Percentiles rank a stretch among this genome's conserved stretches.
These are phyloP conservation scores for Dryas alaskensis DNA, from an alignment of 306 rosid genomes.

Conservation along the genomic window DNA sequence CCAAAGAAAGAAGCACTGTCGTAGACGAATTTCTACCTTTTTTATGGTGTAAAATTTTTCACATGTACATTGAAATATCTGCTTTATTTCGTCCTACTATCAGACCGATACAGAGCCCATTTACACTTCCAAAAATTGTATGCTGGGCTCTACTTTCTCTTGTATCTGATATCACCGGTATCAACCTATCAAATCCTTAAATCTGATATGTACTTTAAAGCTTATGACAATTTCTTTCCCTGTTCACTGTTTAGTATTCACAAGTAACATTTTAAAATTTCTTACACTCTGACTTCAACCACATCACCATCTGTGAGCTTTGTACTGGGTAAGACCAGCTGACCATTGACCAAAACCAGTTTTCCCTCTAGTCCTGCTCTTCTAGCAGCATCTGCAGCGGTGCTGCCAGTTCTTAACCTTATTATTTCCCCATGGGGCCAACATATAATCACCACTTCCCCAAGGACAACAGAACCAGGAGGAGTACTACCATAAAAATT, in stretches of 20 bases:
- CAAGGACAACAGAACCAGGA: slow-evolving; percentile 42
- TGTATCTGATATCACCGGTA: too few relatives aligned
- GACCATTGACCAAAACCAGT: slow-evolving; percentile 81
- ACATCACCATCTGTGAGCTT: slow-evolving; percentile 90
- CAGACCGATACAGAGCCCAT: background rate
- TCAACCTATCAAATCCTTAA: too few relatives aligned
- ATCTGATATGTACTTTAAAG: too few relatives aligned
- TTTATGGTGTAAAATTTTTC: background rate
- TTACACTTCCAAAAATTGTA: too few relatives aligned
- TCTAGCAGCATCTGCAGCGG: slow-evolving; percentile 93
- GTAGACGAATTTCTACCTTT: background rate
- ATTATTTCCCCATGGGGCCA: slow-evolving; percentile 87
- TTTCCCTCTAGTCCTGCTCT: slow-evolving; percentile 85
- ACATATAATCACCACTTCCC: slow-evolving; percentile 84
- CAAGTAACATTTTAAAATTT: slow-evolving; percentile 5
- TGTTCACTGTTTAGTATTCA: background rate
- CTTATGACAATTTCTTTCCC: background rate
- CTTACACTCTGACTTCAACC: slow-evolving; percentile 76
- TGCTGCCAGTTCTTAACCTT: slow-evolving; percentile 84
- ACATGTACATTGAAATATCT: background rate
- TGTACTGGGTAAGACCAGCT: slow-evolving; percentile 68
- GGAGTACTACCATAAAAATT: slow-evolving; percentile 15
- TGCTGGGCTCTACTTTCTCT: too few relatives aligned
- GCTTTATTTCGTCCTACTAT: background rate
- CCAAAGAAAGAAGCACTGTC: too few relatives aligned